Conservation (phyloP, 495 filamentous ascomycete genomes). For the Daldinia bambusicola region DNA sequence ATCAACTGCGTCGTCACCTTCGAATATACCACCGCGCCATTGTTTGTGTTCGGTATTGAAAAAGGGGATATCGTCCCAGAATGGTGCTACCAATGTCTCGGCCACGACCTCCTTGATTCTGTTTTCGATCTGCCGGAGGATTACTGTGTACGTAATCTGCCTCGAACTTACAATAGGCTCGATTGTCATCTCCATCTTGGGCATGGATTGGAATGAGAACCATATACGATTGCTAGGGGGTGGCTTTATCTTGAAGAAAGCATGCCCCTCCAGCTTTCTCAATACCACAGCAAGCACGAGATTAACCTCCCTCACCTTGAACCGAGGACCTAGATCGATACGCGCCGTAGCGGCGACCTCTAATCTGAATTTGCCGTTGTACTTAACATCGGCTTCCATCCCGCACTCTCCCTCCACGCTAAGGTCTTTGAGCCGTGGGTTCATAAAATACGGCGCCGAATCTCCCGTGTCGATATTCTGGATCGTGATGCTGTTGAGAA, state of each 20-base stretch:
- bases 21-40: conserved; percentile 92
- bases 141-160: conserved; percentile 92
- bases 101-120: conserved; percentile 91
- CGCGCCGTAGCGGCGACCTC: conserved; percentile 90
- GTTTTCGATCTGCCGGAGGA: conserved; percentile 92
- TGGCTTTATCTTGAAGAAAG: conserved; percentile 87
- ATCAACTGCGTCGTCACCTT: conserved; percentile 62
- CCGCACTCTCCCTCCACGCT: conserved; percentile 90
- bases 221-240: conserved; percentile 94
- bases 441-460: conserved; percentile 87
- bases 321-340: conserved; percentile 86
- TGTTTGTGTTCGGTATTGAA: conserved; percentile 76
- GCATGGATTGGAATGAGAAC: conserved; percentile 92
- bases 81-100: conserved; percentile 91
- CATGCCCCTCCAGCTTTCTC: conserved; percentile 85
- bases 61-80: conserved; percentile 96
- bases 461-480: conserved; percentile 87
- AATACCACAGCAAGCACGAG: conserved; percentile 87
- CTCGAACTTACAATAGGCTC: conserved; percentile 95
- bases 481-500: conserved; percentile 82
- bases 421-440: conserved; percentile 87
- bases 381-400: conserved; percentile 85
- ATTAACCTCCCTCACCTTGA: conserved; percentile 90
- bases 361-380: conserved; percentile 86
- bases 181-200: conserved; percentile 90